Conservation (phyloP, 306 rosid genomes). For the Medicago ruthenica region DNA sequence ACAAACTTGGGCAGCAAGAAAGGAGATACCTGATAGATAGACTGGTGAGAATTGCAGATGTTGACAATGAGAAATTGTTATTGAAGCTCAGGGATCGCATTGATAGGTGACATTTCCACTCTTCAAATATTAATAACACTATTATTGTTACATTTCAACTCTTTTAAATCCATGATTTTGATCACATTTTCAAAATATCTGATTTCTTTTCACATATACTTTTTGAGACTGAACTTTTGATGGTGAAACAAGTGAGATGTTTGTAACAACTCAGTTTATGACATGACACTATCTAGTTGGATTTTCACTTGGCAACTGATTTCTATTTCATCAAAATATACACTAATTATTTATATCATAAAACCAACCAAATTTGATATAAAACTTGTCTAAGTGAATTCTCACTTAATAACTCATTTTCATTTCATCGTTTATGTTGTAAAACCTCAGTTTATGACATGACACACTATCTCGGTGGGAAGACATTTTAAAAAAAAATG, state of each 20-base stretch:
- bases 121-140: neutral
- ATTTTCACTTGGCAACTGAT: too few relatives aligned
- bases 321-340: too few relatives aligned
- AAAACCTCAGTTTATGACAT: too few relatives aligned
- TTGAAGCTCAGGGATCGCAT: constrained; percentile 66
- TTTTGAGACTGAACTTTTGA: too few relatives aligned
- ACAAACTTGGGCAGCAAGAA: constrained; percentile 66
- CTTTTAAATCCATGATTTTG: neutral
- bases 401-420: neutral
- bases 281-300: neutral
- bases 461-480: neutral
- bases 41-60: constrained; percentile 65
- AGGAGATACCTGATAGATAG: constrained; percentile 64
- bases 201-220: too few relatives aligned
- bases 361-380: neutral
- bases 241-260: neutral
- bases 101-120: constrained; percentile 48
- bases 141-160: constrained; percentile 19
- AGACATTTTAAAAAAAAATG: neutral
- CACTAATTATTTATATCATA: neutral
- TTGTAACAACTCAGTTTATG: neutral
- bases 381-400: neutral
- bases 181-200: neutral
- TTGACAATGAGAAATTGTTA: constrained; percentile 80
- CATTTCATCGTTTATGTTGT: neutral